Base-by-base conservation (phyloP, 2,329 filamentous ascomycete species). In the Fusarium equiseti region DNA sequence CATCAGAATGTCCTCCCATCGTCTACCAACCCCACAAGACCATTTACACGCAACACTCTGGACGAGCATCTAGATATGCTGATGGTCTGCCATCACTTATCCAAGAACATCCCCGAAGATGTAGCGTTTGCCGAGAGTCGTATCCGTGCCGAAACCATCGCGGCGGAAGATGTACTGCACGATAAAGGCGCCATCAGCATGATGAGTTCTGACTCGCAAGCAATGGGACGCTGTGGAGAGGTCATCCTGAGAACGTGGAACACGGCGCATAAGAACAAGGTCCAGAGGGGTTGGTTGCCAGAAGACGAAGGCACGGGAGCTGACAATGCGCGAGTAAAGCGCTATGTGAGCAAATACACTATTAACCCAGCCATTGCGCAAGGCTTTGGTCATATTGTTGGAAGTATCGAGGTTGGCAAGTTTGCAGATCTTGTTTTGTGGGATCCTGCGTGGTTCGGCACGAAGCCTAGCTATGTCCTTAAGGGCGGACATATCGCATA, bases 51-150 rank as follows among this genome's bases (percentile, higher is more conserved):
- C 71, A 98, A 98, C 83, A 98, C 95, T 1, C 87, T 98, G 0
- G 95, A 98, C 77, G 95, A 98, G 81, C 95, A 98, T 81, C 88
- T 98, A 16, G 95, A 98, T 83, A 98, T 98, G 95, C 84, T 98
- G 49, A 98, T 98, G 95, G 94, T 97, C 40, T 98, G 95, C 84
- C 95, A 98, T 80, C 95, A 98, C 77, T 85, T 98, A 12, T 94
- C 91, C 55, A 93, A 93, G 80, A 91, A 97, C 81, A 98, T 98
- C 64, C 93, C 95, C 62, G 95, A 98, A 82, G 95, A 98, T 78
- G 92, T 98, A 16, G 94, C 95, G 2, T 98, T 98, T 77, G 95
- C 95, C 50, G 95, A 98, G 83, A 94, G 90, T 38, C 93, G 95
- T 42, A 98, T 98, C 81, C 92, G 95, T 63, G 93, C 94, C 71